Evolutionary conservation across 768 basidiomycete genomes (phyloP), one percentile per base, ranked within the genome.

Genomic region (Cystoderma amianthinum): DNA sequence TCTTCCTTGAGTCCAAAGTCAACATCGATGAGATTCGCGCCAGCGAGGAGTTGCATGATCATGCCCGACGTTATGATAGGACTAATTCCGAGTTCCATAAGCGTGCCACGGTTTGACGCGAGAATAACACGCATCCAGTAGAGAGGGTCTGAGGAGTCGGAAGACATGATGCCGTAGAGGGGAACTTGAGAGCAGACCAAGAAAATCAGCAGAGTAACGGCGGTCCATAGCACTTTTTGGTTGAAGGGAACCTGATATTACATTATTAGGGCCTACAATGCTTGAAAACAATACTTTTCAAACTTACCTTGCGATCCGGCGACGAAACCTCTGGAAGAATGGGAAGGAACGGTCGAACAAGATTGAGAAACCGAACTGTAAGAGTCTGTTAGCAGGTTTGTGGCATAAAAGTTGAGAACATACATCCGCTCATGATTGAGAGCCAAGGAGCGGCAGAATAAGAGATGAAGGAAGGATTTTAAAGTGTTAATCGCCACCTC

Each of bases 111-210:
- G 70, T 98, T 98, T 5, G 92, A 96, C 17, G 96, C 95, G 46
- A 99, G 80, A 67, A 99, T 98, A 69, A 95, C 95, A 66, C 95
- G 89, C 86, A 97, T 93, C 96, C 95, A 98, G 72, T 96, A 97
- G 32, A 99, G 81, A 11, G 96, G 96, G 69, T 99, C 95, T 41
- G 92, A 92, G 51, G 93, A 96, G 75, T 99, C 95, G 45, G 93
- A 96, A 20, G 92, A 96, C 84, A 97, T 95, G 80, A 99, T 98
- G 48, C 96, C 96, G 65, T 98, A 99, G 36, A 99, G 76, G 4
- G 96, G 96, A 22, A 98, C 95, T 69, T 98, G 96, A 19, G 94
- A 97, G 76, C 95, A 98, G 48, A 98, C 95, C 58, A 99, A 68
- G 87, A 97, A 98, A 64, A 99, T 97, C 66, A 97, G 85, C 57